phyloP scores from a whole-genome alignment of 768 basidiomycete species.

The Podaxis sp. region DNA sequence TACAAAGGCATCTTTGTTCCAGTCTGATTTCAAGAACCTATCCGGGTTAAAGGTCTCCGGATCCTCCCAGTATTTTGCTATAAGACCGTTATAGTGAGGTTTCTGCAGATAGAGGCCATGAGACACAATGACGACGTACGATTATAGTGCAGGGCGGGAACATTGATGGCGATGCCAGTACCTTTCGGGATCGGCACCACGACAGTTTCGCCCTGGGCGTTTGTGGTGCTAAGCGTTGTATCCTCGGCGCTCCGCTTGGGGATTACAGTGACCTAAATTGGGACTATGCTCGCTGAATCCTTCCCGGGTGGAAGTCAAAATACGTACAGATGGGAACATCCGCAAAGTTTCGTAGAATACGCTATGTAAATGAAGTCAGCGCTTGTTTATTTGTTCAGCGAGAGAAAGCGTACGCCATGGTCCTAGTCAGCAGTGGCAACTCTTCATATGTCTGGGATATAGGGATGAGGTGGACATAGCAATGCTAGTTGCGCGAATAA shows the following conservation, averaged over 20 bases:
- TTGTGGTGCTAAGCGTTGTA: conserved; percentile 14
- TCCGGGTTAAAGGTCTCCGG: conserved; percentile 36
- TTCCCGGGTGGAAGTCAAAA: too few species aligned
- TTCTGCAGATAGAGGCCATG: conserved; percentile 20
- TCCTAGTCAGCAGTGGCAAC: conserved; percentile 29
- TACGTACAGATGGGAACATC: conserved; percentile 36
- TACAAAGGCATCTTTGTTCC: conserved; percentile 22
- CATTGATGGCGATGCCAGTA: conserved; percentile 26
- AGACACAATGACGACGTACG: conserved; percentile 21
- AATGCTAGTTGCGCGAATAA: background rate
- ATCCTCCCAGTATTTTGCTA: conserved; percentile 49
- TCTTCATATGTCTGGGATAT: conserved; percentile 30
- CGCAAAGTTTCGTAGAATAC: conserved; percentile 46
- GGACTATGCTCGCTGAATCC: background rate
- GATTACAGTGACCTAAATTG: conserved; percentile 11
- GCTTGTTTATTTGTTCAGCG: background rate
- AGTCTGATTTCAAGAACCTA: conserved; percentile 19
- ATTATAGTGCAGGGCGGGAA: conserved; percentile 40
- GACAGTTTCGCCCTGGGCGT: conserved; percentile 11
- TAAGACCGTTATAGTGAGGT: background rate
- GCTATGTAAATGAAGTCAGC: conserved; percentile 21
- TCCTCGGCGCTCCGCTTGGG: conserved; percentile 17
- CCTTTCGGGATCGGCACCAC: conserved; percentile 19
- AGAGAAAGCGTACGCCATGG: conserved; percentile 28
- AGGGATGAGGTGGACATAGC: background rate